Evolutionary conservation across 495 filamentous ascomycete species (phyloP), one percentile per base, ranked within the genome.

Genomic region (Hyaloscypha finlandica): DNA sequence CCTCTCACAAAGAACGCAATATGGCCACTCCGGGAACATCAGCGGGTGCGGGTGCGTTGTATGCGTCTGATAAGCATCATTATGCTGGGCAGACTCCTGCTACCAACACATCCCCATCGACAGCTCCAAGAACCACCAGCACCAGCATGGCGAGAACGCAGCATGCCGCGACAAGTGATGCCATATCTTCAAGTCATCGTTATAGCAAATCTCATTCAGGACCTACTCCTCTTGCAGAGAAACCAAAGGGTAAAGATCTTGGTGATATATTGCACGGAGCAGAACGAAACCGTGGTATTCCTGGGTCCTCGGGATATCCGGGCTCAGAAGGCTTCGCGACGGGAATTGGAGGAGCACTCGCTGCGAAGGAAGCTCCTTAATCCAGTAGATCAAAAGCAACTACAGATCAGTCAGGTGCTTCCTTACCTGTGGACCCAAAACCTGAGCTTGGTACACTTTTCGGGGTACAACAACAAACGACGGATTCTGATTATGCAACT

Each of bases 261-360:
- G 66, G 66, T 20, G 66, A 68, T 30, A 64, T 61, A 3, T 37
- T 71, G 8, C 69, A 71, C 48, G 69, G 69, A 5, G 60, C 58
- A 6, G 68, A 64, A 3, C 55, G 69, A 2, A 71, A 71, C 48
- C 69, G 65, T 53, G 69, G 69, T 9, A 55, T 68, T 39, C 25
- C 29, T 25, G 64, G 68, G 5, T 12, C 30, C 4, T 53, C 52
- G 8, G 68, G 68, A 0, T 63, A 64, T 30, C 68, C 63, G 39
- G 68, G 67, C 2, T 37, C 59, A 14, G 29, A 32, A 33, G 67
- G 67, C 42, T 65, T 32, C 45, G 61, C 61, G 8, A 52, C 48
- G 31, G 33, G 57, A 42, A 16, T 4, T 51, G 42, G 42, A 4
- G 42, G 42, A 19, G 42, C 42, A 16, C 16, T 48, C 11, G 42